Conservation (phyloP, 306 rosid genomes). For the Chamaecrista fasciculata region DNA sequence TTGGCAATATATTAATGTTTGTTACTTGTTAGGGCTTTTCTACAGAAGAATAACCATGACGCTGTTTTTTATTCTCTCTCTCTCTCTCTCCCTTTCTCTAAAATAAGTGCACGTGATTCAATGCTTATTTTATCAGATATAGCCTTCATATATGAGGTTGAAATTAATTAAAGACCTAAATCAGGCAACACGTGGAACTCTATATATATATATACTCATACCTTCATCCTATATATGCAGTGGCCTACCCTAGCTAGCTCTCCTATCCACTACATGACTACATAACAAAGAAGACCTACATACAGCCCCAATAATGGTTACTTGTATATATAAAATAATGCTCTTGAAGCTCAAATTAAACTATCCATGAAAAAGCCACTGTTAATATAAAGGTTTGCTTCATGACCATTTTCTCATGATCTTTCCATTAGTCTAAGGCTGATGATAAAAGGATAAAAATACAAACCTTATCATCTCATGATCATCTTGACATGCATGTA, state of each 20-base stretch:
- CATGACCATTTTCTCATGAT: neutral
- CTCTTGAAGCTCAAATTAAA: too few species aligned
- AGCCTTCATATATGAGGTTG: too few species aligned
- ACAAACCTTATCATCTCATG: too few species aligned
- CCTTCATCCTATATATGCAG: too few species aligned
- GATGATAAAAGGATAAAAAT: too few species aligned
- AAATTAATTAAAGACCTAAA: too few species aligned
- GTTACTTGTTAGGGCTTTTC: neutral
- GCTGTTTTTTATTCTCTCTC: neutral
- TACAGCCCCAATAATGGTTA: conserved; percentile 4
- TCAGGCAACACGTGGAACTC: neutral
- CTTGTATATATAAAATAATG: neutral
- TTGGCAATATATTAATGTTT: neutral
- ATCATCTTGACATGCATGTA: too few species aligned
- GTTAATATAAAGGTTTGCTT: neutral
- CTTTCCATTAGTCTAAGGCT: neutral
- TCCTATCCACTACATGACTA: neutral
- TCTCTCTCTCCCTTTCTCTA: neutral
- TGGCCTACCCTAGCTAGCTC: too few species aligned
- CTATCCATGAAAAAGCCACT: neutral
- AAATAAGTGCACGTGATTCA: neutral
- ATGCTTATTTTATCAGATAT: too few species aligned
- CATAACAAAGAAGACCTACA: neutral
- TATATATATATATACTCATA: too few species aligned
- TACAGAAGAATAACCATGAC: neutral